Base-by-base conservation (phyloP, 805 yeast species). In the Blastobotrys terrestris region DNA sequence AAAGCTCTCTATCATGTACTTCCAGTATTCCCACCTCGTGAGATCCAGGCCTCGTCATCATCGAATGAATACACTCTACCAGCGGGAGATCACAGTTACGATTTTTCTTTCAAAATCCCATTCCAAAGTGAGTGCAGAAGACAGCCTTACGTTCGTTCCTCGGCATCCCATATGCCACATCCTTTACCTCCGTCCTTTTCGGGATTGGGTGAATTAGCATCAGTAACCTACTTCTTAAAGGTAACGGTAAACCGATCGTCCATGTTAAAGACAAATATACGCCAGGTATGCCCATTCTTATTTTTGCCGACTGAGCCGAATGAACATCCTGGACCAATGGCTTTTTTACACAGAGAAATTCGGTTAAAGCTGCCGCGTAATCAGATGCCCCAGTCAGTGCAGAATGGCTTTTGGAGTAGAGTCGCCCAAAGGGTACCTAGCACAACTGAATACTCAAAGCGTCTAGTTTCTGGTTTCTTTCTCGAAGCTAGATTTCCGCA, bases 231-330 rank as follows among this genome's bases (percentile, higher is more conserved):
- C 61, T 82, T 75, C 60, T 72, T 83, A 50, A 82, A 83, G 63
- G 85, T 74, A 4, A 82, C 87, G 0, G 81, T 82, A 40, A 78
- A 77, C 53, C 62, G 83, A 45, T 65, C 82, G 1, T 72, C 81
- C 2, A 59, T 79, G 22, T 67, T 79, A 51, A 75, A 76, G 51
- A 49, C 71, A 20, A 82, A 80, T 54, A 60, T 75, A 31, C 67
- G 86, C 39, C 63, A 74, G 11, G 63, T 61, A 47, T 74, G 73
- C 44, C 84, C 83, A 2, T 78, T 84, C 56, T 66, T 69, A 1
- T 79, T 83, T 56, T 62, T 78, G 31, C 86, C 87, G 0, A 47
- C 60, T 44, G 70, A 66, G 41, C n/a, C 16, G 11, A 16, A 41
- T 26, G 35, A 26, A 26, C 35, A 26, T 26, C 35, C 5, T 6